Conservation (phyloP, 345 rosid species). For the Erucastrum elatum region DNA sequence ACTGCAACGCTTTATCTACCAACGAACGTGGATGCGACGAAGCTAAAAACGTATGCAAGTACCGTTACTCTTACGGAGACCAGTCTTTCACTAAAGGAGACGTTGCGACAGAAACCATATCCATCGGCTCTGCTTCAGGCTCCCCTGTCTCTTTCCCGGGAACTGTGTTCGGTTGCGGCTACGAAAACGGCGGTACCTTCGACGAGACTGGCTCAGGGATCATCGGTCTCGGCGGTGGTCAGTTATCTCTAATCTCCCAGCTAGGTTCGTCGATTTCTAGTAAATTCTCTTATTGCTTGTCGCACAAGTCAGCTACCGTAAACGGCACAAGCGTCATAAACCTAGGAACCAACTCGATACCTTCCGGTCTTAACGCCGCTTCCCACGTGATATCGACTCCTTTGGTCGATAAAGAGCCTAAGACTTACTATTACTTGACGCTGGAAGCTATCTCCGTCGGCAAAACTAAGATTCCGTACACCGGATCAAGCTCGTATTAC, state of each 20-base stretch:
- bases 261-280: slow-evolving; percentile 44
- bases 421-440: slow-evolving; percentile 47
- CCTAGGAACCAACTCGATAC: slow-evolving; percentile 50
- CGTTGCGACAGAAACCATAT: slow-evolving; percentile 49
- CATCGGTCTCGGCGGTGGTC: slow-evolving; percentile 63
- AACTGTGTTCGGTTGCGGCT: slow-evolving; percentile 56
- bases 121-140: slow-evolving; percentile 46
- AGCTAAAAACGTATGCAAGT: slow-evolving; percentile 31
- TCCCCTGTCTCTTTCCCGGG: slow-evolving; percentile 39
- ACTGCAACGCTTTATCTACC: slow-evolving; percentile 35
- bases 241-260: slow-evolving; percentile 51
- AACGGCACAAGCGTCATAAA: slow-evolving; percentile 48
- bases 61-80: slow-evolving; percentile 43
- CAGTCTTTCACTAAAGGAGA: slow-evolving; percentile 43
- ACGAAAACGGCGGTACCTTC: slow-evolving; percentile 48
- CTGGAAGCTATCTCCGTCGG: slow-evolving; percentile 55
- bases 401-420: slow-evolving; percentile 38
- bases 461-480: slow-evolving; percentile 27
- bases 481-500: slow-evolving; percentile 25
- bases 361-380: slow-evolving; percentile 36
- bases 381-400: slow-evolving; percentile 47
- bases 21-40: slow-evolving; percentile 29
- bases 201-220: slow-evolving; percentile 48
- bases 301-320: slow-evolving; percentile 38
- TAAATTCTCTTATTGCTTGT: slow-evolving; percentile 67